phyloP scores from a whole-genome alignment of 2,329 filamentous ascomycete genomes.

The Capronia coronata region DNA sequence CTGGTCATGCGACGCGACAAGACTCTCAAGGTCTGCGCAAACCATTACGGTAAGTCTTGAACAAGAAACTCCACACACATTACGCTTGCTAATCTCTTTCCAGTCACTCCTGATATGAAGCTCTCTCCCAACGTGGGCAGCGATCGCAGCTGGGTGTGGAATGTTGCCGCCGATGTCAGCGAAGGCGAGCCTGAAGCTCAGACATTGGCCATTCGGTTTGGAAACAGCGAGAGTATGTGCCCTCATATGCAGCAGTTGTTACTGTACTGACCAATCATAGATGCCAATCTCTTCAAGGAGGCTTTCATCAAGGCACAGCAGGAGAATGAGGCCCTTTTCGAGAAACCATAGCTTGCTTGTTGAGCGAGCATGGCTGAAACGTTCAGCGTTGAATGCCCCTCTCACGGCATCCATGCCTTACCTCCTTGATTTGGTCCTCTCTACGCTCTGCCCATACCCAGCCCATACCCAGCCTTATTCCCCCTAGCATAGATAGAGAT shows the following conservation, averaged over 20 bases:
- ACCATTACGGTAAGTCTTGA: constrained; percentile 81
- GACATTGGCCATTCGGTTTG: constrained; percentile 94
- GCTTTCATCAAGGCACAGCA: constrained; percentile 94
- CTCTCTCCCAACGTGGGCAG: constrained; percentile 95
- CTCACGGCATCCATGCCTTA: background rate
- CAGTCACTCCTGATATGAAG: constrained; percentile 98
- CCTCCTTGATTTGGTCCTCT: background rate
- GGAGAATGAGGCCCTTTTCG: constrained; percentile 86
- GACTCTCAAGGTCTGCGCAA: constrained; percentile 99
- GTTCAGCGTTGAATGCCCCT: constrained; percentile 10
- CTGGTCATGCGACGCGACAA: constrained; percentile 99
- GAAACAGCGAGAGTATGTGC: constrained; percentile 86
- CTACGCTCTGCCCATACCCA: background rate
- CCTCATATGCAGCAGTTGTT: background rate
- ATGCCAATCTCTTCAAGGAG: constrained; percentile 96
- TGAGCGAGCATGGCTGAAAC: constrained; percentile 12
- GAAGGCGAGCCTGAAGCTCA: constrained; percentile 96
- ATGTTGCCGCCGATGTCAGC: constrained; percentile 92
- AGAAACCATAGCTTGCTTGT: constrained; percentile 12
- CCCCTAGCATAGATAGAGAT: background rate
- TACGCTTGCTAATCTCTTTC: constrained; percentile 25
- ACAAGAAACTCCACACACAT: background rate
- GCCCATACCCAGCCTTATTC: background rate
- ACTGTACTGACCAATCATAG: constrained; percentile 43
- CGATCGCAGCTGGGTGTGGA: constrained; percentile 99